Conservation (phyloP, 306 rosid genomes). For the Mucuna pruriens region DNA sequence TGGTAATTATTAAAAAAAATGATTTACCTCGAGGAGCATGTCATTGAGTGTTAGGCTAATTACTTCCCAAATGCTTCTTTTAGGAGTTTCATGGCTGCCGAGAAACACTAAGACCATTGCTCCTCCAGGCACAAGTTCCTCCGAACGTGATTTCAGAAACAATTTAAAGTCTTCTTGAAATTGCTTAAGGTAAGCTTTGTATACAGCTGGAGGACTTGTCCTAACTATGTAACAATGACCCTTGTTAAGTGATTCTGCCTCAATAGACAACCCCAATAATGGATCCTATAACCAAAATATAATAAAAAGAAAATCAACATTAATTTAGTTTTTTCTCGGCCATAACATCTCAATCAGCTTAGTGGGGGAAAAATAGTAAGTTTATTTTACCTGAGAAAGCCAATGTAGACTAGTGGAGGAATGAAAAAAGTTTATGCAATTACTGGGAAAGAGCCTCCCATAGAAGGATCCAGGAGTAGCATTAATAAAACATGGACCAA, state of each 20-base stretch:
- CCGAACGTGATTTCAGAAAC: no score
- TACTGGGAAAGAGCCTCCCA: conserved; percentile 1
- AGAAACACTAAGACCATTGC: conserved; percentile 41
- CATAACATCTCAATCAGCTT: no score
- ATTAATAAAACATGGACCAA: conserved; percentile 40
- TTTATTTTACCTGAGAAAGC: conserved; percentile 38
- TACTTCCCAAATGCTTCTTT: neutral
- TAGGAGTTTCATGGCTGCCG: conserved; percentile 30
- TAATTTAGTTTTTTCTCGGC: no score
- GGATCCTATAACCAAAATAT: neutral
- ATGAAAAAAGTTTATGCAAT: conserved; percentile 47
- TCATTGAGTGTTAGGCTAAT: conserved; percentile 7
- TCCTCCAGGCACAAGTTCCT: conserved; percentile 42
- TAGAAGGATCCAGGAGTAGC: conserved; percentile 52
- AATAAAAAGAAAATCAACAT: no score
- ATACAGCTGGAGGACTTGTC: conserved; percentile 42
- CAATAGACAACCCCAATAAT: no score
- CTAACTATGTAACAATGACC: conserved; percentile 5
- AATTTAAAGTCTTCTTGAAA: no score
- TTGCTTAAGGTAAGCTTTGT: conserved; percentile 27
- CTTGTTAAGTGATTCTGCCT: neutral
- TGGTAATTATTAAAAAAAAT: neutral
- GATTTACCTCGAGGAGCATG: conserved; percentile 46
- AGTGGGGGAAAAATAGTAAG: no score
- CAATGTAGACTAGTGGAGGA: conserved; percentile 49